Conservation (phyloP, 192 early-diverging fungal genomes). For the Backusella sp. region DNA sequence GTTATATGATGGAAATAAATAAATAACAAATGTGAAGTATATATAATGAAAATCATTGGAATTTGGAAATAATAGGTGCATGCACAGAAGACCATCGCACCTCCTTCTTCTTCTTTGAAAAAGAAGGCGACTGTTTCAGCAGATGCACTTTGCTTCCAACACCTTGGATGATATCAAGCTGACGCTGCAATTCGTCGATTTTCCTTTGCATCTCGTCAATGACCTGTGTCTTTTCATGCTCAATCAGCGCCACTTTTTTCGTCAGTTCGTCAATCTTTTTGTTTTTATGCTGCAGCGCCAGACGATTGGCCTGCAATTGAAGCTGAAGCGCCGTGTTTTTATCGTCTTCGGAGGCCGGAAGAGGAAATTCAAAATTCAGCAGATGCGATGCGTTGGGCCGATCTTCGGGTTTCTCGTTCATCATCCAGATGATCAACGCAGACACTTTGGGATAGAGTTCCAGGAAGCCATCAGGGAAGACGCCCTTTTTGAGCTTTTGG, state of each 20-base stretch:
- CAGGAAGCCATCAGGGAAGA: constrained; percentile 72
- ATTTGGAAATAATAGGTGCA: background rate
- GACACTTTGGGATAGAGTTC: constrained; percentile 73
- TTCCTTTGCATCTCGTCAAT: constrained; percentile 23
- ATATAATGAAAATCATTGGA: background rate
- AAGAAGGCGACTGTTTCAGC: background rate
- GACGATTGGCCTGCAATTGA: constrained; percentile 25
- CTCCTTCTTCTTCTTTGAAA: background rate
- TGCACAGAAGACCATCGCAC: background rate
- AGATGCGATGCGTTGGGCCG: constrained; percentile 72
- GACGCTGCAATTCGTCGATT: constrained; percentile 20
- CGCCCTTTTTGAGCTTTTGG: constrained; percentile 59
- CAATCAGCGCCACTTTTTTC: constrained; percentile 31
- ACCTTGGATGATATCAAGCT: constrained; percentile 9
- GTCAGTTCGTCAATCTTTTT: constrained; percentile 43
- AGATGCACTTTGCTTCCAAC: background rate
- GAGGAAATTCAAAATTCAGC: constrained; percentile 68
- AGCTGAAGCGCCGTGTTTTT: constrained; percentile 5
- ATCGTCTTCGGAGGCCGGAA: constrained; percentile 20
- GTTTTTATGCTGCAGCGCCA: constrained; percentile 22
- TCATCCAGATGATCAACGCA: constrained; percentile 81
- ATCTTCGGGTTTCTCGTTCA: constrained; percentile 67
- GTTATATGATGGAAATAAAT: background rate
- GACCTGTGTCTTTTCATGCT: constrained; percentile 14
- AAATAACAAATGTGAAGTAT: background rate